These are phyloP conservation scores for Solanum hybrid DNA, from an alignment of 305 asterid species.

Conservation along the genomic window DNA sequence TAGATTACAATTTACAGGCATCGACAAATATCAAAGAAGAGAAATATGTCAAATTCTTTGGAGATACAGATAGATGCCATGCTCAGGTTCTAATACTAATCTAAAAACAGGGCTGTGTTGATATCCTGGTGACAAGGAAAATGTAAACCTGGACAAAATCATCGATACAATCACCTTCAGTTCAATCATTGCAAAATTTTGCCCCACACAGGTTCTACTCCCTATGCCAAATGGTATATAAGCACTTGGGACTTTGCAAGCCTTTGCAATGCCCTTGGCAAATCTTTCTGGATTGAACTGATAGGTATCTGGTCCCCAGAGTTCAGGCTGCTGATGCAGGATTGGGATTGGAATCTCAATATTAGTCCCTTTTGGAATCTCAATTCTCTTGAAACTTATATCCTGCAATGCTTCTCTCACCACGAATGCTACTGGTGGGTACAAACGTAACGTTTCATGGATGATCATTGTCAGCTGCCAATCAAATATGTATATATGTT, in stretches of 20 bases:
- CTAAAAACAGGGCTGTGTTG: slow-evolving; percentile 45
- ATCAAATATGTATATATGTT: background rate
- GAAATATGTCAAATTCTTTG: slow-evolving; percentile 21
- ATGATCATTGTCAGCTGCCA: slow-evolving; percentile 57
- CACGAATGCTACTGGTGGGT: slow-evolving; percentile 56
- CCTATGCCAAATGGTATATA: slow-evolving; percentile 74
- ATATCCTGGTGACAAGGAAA: slow-evolving; percentile 46
- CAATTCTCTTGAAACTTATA: slow-evolving; percentile 31
- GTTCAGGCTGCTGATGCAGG: slow-evolving; percentile 37
- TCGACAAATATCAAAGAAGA: background rate
- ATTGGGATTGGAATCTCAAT: slow-evolving; percentile 42
- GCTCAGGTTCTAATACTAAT: slow-evolving; percentile 41
- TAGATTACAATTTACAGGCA: background rate
- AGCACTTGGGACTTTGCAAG: slow-evolving; percentile 59
- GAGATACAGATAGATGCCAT: slow-evolving; percentile 42
- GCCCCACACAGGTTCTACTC: slow-evolving; percentile 49
- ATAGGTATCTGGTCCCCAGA: slow-evolving; percentile 46
- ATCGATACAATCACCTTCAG: slow-evolving; percentile 49
- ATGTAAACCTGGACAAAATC: slow-evolving; percentile 38
- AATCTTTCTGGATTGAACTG: slow-evolving; percentile 65
- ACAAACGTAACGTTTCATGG: slow-evolving; percentile 58
- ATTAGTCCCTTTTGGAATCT: slow-evolving; percentile 45
- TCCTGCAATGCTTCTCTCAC: slow-evolving; percentile 65
- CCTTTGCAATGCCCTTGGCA: slow-evolving; percentile 39
- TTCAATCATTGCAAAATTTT: slow-evolving; percentile 64